Base-by-base conservation (phyloP, 2,329 filamentous ascomycete genomes). In the Pyrenophora teres region DNA sequence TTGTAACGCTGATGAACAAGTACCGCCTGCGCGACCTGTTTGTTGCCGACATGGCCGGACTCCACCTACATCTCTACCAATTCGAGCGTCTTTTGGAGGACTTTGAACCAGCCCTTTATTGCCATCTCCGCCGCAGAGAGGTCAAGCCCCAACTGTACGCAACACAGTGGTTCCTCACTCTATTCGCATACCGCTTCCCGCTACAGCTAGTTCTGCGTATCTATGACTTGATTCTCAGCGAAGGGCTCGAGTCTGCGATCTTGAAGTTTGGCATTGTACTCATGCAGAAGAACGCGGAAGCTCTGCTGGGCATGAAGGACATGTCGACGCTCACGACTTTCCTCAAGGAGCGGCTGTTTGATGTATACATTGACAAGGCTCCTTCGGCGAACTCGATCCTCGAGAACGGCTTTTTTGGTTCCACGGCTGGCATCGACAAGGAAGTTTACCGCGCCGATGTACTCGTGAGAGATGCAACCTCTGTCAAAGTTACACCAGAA, bases 171-270 rank as follows among this genome's bases (percentile, higher is more conserved):
- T 99, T 99, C 76, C 82, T 99, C 42, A 99, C 94, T 0, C 81
- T 99, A n/a, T 99, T 99, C 70, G 92, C 93, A 27, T 99, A 99
- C 74, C 89, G 95, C 36, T 99, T 99, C 74, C 94, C 94, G 7
- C 81, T 99, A 6, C 94, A 99, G 70, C 85, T 99, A 8, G 94
- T 99, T 6, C 86, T 99, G 51, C 89, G 94, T 27, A 95, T 99
- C 43, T 99, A 97, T 74, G 94, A 99, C 70, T 78, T 99, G 48
- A 94, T 99, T 44, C 81, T 99, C 15, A 94, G 90, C 40, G 93
- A 97, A 74, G 94, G 95, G 2, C 80, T 99, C 13, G 90, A 92
- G 46, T 81, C 80, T 42, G 94, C 94, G 0, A 94, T 99, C 61
- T 79, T 99, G 45, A 93, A 93, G 64, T 99, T 99, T 64, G 93